Base-by-base conservation (phyloP, 805 yeast genomes). In the Candida awuae region DNA sequence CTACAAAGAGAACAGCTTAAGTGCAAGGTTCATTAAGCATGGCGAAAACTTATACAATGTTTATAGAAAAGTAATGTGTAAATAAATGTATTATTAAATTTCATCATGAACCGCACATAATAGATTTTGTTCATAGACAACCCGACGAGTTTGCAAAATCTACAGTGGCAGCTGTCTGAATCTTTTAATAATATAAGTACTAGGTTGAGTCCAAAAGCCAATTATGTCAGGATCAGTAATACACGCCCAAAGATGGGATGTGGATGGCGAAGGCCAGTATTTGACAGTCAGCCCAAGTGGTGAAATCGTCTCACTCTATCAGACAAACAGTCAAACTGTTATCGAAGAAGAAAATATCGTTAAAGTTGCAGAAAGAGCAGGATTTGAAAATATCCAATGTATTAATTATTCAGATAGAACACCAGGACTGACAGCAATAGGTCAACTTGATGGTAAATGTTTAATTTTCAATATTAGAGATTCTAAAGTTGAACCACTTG, bases 281-380 rank as follows among this genome's bases (percentile, higher is more conserved):
- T 58, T 84, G 10, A 78, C 84, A 0, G 79, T 81, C 6, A 80
- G 76, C 46, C 92, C 94, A 2, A 69, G 84, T 21, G 79, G 94
- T 3, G 95, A 87, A 54, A 90, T 82, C 49, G 79, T 85, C 2
- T 63, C 80, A 0, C 66, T 84, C 9, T 80, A 79, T 51, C 73
- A 71, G 45, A 76, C 83, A 0, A 63, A 70, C 45, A 64, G 65
- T 23, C 53, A 55, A 10, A 42, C 56, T 2, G 29, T 39, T 7
- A 40, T 52, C 38, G 66, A 70, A 8, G 80, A 75, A 37, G 71
- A 71, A 34, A 75, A 71, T 9, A 63, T 82, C 15, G 51, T 63
- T 16, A 78, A 73, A 48, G 50, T 75, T n/a, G 60, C 59, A 34
- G 72, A 73, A 8, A 65, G 75, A 41, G 67, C 71, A 20, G 87